Evolutionary conservation across 1,139 yeast species (phyloP).

Genomic region (Pichia inconspicua): DNA sequence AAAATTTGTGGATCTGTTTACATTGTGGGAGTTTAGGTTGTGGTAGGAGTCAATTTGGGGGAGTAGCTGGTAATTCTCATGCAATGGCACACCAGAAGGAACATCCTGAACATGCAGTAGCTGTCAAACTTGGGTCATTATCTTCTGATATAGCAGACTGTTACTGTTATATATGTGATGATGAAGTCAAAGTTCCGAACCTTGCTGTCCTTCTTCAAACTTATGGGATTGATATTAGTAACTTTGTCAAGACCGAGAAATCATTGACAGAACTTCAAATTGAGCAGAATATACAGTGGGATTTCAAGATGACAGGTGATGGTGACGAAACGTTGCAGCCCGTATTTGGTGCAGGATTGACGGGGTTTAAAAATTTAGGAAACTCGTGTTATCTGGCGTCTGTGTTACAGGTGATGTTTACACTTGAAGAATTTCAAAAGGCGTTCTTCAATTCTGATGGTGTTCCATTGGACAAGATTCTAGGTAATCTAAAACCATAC

Average conservation of each 20-base stretch:
- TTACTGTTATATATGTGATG: slow-evolving; percentile 83
- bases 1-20: slow-evolving; percentile 87
- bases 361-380: slow-evolving; percentile 85
- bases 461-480: slow-evolving; percentile 25
- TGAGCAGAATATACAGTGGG: slow-evolving; percentile 92
- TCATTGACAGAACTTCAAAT: slow-evolving; percentile 80
- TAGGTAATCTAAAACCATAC: slow-evolving; percentile 45
- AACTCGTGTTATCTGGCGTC: slow-evolving; percentile 89
- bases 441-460: slow-evolving; percentile 27
- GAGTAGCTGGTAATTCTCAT: slow-evolving; percentile 87
- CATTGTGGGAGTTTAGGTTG: slow-evolving; percentile 87
- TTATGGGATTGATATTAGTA: slow-evolving; percentile 64
- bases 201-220: slow-evolving; percentile 42
- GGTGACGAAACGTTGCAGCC: slow-evolving; percentile 61
- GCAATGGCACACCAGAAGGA: slow-evolving; percentile 64
- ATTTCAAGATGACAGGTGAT: slow-evolving; percentile 70
- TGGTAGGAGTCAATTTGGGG: slow-evolving; percentile 89
- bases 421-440: slow-evolving; percentile 24
- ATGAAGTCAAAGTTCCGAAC: slow-evolving; percentile 73
- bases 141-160: slow-evolving; percentile 69
- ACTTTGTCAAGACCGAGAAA: slow-evolving; percentile 65
- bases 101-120: slow-evolving; percentile 58
- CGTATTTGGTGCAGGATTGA: slow-evolving; percentile 58
- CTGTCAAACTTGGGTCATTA: slow-evolving; percentile 84
- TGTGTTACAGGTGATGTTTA: slow-evolving; percentile 65